These are phyloP conservation scores for Tuber melanosporum DNA, from an alignment of 495 filamentous ascomycete genomes.

Conservation along the genomic window DNA sequence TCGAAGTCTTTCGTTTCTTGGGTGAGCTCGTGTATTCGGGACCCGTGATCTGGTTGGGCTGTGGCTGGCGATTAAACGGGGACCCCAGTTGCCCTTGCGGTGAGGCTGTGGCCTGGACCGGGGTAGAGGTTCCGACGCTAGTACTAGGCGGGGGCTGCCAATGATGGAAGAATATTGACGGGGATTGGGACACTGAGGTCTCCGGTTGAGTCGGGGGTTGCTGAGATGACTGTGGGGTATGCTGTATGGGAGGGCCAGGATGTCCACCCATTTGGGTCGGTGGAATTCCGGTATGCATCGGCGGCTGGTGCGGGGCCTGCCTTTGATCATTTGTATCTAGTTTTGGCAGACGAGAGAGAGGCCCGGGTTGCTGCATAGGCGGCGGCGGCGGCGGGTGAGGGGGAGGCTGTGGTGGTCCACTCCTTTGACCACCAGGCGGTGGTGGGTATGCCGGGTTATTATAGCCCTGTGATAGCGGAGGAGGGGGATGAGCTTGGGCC, in stretches of 20 bases:
- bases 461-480: conserved; percentile 34
- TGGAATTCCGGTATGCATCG: conserved; percentile 45
- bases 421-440: conserved; percentile 40
- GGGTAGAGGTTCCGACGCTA: conserved; percentile 45
- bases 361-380: conserved; percentile 39
- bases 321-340: conserved; percentile 48
- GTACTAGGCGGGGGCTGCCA: conserved; percentile 74
- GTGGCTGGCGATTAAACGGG: conserved; percentile 50
- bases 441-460: conserved; percentile 42
- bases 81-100: conserved; percentile 51
- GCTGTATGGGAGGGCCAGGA: conserved; percentile 45
- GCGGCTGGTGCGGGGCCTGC: conserved; percentile 52
- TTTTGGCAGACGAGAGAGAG: conserved; percentile 47
- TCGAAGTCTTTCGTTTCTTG: conserved; percentile 66
- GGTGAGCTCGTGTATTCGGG: conserved; percentile 56
- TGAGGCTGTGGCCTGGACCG: conserved; percentile 58
- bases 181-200: conserved; percentile 44
- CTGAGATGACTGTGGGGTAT: conserved; percentile 50
- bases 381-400: conserved; percentile 40
- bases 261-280: conserved; percentile 22
- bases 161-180: conserved; percentile 81
- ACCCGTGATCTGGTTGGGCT: conserved; percentile 45
- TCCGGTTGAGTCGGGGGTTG: conserved; percentile 49
- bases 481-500: conserved; percentile 24
- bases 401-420: conserved; percentile 40